A percentile compares a stretch with the other conserved stretches of the same genome.
phyloP scores from a whole-genome alignment of 2,329 filamentous ascomycete species.

The Aspergillus candidus region DNA sequence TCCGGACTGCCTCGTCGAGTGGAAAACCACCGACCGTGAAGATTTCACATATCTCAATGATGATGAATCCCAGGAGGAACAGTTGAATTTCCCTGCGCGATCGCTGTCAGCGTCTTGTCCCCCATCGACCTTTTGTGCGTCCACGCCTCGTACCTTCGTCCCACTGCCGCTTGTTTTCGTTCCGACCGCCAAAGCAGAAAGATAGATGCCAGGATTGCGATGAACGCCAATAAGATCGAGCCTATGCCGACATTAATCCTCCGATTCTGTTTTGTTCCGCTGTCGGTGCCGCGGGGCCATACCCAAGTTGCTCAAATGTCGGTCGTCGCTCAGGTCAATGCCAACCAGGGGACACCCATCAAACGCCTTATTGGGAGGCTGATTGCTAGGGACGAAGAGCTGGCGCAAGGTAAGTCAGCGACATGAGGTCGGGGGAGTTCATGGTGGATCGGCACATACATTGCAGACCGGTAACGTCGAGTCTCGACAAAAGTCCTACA shows the following conservation, averaged over 20 bases:
- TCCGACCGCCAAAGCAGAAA: slow-evolving; percentile 76
- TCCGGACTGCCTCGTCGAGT: slow-evolving; percentile 60
- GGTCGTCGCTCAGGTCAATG: slow-evolving; percentile 61
- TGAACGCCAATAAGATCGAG: slow-evolving; percentile 75
- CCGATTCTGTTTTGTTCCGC: too few species aligned
- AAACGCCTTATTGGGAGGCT: slow-evolving; percentile 55
- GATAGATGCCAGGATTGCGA: slow-evolving; percentile 64
- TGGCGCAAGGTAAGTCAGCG: slow-evolving; percentile 30
- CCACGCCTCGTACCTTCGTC: slow-evolving; percentile 62
- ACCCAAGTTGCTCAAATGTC: slow-evolving; percentile 77
- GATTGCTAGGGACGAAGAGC: slow-evolving; percentile 59
- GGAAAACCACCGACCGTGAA: slow-evolving; percentile 92
- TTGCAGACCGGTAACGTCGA: slow-evolving; percentile 80
- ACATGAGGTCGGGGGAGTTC: neutral
- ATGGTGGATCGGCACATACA: slow-evolving; percentile 48
- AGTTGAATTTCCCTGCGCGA: slow-evolving; percentile 82
- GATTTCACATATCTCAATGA: slow-evolving; percentile 91
- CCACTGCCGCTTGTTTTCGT: slow-evolving; percentile 86
- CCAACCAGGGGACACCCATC: slow-evolving; percentile 70
- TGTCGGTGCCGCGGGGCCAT: slow-evolving; percentile 26
- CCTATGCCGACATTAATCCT: slow-evolving; percentile 45
- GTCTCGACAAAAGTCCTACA: slow-evolving; percentile 73
- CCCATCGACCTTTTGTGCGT: neutral
- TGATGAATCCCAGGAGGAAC: slow-evolving; percentile 77
- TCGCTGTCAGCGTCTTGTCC: slow-evolving; percentile 10